Base-by-base conservation (phyloP, 345 rosid species). In the Eucalyptus brandiana region DNA sequence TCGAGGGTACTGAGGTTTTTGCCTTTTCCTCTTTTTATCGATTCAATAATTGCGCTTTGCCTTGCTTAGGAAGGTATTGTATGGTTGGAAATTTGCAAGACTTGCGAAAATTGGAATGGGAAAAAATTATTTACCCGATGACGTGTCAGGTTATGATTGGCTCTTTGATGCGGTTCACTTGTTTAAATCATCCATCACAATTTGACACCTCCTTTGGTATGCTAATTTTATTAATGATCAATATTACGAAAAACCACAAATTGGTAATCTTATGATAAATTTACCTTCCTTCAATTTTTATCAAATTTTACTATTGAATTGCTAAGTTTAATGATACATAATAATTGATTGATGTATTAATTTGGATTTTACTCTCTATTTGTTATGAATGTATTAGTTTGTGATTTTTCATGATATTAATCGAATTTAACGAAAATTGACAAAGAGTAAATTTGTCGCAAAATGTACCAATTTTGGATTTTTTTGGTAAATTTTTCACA, bases 371-470 rank as follows among this genome's bases (percentile, higher is more conserved):
- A 53, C 26, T 53, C 26, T 8, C 24, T 0, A 53, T 53, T 53
- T 19, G 0, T 53, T 2, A 19, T 53, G 23, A 53, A 53, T 53
- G 4, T 53, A 51, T 1, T 51, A 51, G 9, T 53, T 53, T 21
- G 11, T 53, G 5, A 53, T 53, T 53, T 53, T 53, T 21, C 2
- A 10, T 53, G 11, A 53, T 53, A 21, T 19, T 53, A 0, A 1
- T 53, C 0, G 1, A 21, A 53, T 53, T 19, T 53, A 21, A 53
- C 11, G 26, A 2, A 53, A 51, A 53, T 53, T 53, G 4, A 21
- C 0, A 53, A 4, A 8, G 0, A 53, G 11, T 53, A 53, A 53
- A 21, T 53, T 19, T 53, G 5, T 53, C 1, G 0, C 26, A 21
- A 53, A 53, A 49, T 15, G 7, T 49, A 49, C 0, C 2, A 8